Conservation (phyloP, 2,329 filamentous ascomycete genomes). For the Trichoderma polysporum region DNA sequence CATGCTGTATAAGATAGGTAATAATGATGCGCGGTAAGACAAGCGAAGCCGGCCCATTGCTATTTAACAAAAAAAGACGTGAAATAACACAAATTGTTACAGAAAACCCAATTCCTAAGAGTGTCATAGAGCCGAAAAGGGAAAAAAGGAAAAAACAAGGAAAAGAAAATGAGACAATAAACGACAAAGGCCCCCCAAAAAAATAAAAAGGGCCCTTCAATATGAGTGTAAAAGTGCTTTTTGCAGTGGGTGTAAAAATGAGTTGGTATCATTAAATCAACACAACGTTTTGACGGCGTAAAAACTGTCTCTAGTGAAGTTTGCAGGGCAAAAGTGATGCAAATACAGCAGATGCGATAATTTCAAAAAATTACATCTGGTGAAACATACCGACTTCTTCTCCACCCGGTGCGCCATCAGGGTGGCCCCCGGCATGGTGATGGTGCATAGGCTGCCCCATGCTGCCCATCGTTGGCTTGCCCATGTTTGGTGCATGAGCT, state of each 20-base stretch:
- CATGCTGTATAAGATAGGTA: conserved; percentile 29
- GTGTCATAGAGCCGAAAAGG: conserved; percentile 24
- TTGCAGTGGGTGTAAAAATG: conserved; percentile 22
- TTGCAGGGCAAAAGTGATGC: conserved; percentile 29
- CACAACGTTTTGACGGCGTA: conserved; percentile 31
- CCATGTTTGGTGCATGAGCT: conserved; percentile 55
- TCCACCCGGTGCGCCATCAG: conserved; percentile 59
- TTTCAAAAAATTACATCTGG: conserved; percentile 69
- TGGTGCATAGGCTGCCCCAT: conserved; percentile 72
- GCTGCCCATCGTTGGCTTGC: conserved; percentile 63
- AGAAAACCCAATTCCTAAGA: conserved; percentile 32
- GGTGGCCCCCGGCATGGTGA: conserved; percentile 47
- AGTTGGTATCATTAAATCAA: conserved; percentile 43
- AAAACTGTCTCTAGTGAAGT: conserved; percentile 27
- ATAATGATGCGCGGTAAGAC: conserved; percentile 26
- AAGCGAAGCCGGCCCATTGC: conserved; percentile 31
- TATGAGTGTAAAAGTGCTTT: conserved; percentile 30
- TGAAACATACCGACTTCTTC: conserved; percentile 98
- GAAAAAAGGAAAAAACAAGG: conserved; percentile 29
- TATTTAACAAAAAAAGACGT: conserved; percentile 29
- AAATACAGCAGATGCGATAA: conserved; percentile 43
- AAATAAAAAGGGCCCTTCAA: conserved; percentile 20
- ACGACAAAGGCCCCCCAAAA: conserved; percentile 17
- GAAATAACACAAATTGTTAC: conserved; percentile 24
- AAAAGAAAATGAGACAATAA: conserved; percentile 29